phyloP scores from a whole-genome alignment of 208 protist genomes.

The Naegleria fowleri region DNA sequence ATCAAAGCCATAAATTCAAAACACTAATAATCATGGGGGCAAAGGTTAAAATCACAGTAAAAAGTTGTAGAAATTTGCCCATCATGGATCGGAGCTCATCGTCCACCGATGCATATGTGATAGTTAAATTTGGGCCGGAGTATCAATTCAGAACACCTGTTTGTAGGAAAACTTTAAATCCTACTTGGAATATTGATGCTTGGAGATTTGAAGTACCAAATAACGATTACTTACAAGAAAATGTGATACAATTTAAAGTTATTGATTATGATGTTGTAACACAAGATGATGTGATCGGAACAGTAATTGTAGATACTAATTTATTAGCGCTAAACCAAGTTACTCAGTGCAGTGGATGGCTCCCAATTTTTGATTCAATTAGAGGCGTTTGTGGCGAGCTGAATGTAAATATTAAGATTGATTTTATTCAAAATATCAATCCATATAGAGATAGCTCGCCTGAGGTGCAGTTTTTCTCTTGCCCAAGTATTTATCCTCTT shows the following conservation, averaged over 20 bases:
- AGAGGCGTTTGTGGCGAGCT: slow-evolving; percentile 46
- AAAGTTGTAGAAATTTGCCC: slow-evolving; percentile 76
- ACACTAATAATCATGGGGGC: slow-evolving; percentile 40
- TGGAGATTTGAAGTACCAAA: not conserved
- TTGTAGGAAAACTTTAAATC: not conserved
- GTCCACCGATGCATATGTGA: slow-evolving; percentile 76
- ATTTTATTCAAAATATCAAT: slow-evolving; percentile 40
- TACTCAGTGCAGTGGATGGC: slow-evolving; percentile 38
- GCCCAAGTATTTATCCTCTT: slow-evolving; percentile 8
- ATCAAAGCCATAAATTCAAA: too few relatives aligned
- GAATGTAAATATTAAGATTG: slow-evolving; percentile 46
- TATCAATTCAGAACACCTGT: slow-evolving; percentile 44
- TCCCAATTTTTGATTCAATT: slow-evolving; percentile 55
- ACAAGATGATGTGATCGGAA: not conserved
- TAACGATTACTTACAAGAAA: not conserved
- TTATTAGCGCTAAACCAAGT: not conserved
- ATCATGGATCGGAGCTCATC: slow-evolving; percentile 76
- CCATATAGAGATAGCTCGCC: slow-evolving; percentile 49
- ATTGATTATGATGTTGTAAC: not conserved
- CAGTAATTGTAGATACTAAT: not conserved
- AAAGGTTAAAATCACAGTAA: slow-evolving; percentile 74
- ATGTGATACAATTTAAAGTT: not conserved
- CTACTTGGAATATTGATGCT: not conserved
- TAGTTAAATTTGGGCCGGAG: slow-evolving; percentile 62
- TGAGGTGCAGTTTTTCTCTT: slow-evolving; percentile 51